Conservation (phyloP, 257 asterid genomes). For the Perilla frutescens region DNA sequence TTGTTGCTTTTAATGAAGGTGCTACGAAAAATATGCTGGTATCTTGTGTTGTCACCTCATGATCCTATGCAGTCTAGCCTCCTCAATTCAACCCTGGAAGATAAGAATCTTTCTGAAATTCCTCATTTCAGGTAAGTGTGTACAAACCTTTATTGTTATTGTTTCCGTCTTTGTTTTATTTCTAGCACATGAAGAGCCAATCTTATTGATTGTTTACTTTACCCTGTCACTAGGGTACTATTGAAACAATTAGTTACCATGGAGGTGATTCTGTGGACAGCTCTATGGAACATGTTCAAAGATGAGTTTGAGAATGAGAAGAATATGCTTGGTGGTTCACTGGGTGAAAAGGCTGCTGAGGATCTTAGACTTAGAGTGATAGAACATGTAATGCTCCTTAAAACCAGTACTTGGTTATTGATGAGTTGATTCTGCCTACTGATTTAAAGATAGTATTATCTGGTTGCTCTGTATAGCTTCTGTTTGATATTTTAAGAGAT, state of each 20-base stretch:
- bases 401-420: constrained; percentile 1
- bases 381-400: constrained; percentile 72
- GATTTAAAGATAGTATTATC: constrained; percentile 7
- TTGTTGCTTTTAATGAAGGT: constrained; percentile 52
- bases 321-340: constrained; percentile 82
- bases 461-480: neutral
- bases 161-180: neutral
- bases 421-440: constrained; percentile 13
- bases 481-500: constrained; percentile 2
- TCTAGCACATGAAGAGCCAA: constrained; percentile 12
- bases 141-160: neutral
- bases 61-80: constrained; percentile 99
- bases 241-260: constrained; percentile 87
- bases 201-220: constrained; percentile 26
- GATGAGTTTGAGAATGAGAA: constrained; percentile 92
- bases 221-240: constrained; percentile 55
- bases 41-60: constrained; percentile 85
- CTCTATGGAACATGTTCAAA: constrained; percentile 81
- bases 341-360: constrained; percentile 91
- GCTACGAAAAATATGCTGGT: constrained; percentile 96
- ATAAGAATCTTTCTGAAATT: constrained; percentile 89
- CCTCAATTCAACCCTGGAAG: constrained; percentile 91
- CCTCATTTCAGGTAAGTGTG: constrained; percentile 75
- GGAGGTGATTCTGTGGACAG: constrained; percentile 95
- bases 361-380: constrained; percentile 90